Conservation (phyloP, 1,139 yeast genomes). For the Taphrina populina region DNA sequence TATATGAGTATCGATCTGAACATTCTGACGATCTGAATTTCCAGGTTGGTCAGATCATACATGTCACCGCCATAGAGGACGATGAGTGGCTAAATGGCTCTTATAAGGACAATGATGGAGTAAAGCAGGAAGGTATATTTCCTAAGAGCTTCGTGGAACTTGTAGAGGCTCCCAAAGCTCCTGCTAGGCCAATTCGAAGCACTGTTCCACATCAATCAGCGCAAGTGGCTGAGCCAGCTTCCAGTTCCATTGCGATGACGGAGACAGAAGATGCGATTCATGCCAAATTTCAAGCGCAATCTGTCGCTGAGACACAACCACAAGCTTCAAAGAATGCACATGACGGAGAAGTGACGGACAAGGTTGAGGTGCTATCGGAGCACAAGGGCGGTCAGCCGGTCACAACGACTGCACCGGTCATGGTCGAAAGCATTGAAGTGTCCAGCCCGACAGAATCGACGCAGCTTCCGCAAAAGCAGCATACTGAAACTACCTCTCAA, state of each 20-base stretch:
- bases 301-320: conserved; percentile 35
- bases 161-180: conserved; percentile 38
- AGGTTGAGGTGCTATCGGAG: not conserved
- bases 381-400: not conserved
- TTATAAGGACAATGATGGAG: conserved; percentile 51
- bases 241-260: too few relatives aligned
- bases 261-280: too few relatives aligned
- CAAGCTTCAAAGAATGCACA: not conserved
- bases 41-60: conserved; percentile 62
- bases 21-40: conserved; percentile 82
- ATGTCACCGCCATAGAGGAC: conserved; percentile 76
- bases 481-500: too few relatives aligned
- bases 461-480: too few relatives aligned
- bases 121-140: conserved; percentile 65
- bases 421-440: not conserved
- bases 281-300: too few relatives aligned
- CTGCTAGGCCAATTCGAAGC: conserved; percentile 36
- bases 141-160: conserved; percentile 78
- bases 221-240: too few relatives aligned
- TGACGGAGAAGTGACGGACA: not conserved
- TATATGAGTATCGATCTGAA: conserved; percentile 72
- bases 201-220: too few relatives aligned
- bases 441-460: too few relatives aligned
- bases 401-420: not conserved
- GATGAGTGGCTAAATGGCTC: conserved; percentile 87